Evolutionary conservation across 2,329 filamentous ascomycete species (phyloP).

Genomic region (Verticillium alfalfae): DNA sequence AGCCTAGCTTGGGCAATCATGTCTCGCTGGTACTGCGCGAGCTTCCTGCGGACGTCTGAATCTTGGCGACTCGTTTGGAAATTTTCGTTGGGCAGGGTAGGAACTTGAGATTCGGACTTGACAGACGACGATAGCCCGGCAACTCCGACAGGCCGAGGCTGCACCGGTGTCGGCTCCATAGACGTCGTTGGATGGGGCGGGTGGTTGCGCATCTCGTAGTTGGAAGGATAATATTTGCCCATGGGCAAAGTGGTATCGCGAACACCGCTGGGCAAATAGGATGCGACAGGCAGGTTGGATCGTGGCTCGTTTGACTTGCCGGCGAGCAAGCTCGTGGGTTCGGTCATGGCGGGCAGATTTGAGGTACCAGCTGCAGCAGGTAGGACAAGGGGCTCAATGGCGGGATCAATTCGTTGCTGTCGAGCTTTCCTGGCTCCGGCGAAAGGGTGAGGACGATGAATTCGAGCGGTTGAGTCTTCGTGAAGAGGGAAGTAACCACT

Average conservation of each 20-base stretch:
- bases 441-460: conserved; percentile 48
- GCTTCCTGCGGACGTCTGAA: conserved; percentile 42
- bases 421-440: conserved; percentile 33
- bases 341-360: conserved; percentile 12
- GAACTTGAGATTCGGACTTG: conserved; percentile 15
- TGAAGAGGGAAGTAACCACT: conserved; percentile 59
- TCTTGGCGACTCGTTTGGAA: conserved; percentile 26
- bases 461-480: conserved; percentile 43
- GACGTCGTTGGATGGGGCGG: not conserved
- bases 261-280: conserved; percentile 45
- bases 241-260: conserved; percentile 43
- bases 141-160: not conserved
- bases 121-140: conserved; percentile 4
- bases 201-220: conserved; percentile 43
- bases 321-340: conserved; percentile 4
- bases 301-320: conserved; percentile 19
- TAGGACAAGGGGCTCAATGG: conserved; percentile 2
- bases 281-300: conserved; percentile 39
- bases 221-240: conserved; percentile 60
- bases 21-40: conserved; percentile 55
- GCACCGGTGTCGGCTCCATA: not conserved
- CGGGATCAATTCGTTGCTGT: conserved; percentile 21
- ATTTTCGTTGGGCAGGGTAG: conserved; percentile 13
- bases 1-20: conserved; percentile 54
- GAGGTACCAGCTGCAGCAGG: conserved; percentile 1